Evolutionary conservation across 441 rosid genomes (phyloP).

Genomic region (Adansonia grandidieri): DNA sequence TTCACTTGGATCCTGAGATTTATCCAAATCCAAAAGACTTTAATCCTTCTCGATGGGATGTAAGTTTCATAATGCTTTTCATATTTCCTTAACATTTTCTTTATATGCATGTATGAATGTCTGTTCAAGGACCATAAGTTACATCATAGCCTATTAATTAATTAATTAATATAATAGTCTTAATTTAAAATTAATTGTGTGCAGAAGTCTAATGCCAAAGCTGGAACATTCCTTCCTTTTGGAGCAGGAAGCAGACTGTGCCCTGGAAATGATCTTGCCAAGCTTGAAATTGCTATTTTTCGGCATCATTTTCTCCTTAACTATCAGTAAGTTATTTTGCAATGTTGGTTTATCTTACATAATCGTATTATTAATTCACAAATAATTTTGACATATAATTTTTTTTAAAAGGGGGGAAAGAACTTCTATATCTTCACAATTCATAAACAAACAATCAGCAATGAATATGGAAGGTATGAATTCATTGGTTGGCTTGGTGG

Average conservation of each 20-base stretch:
- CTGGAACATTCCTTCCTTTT: constrained; percentile 80
- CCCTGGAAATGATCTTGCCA: constrained; percentile 91
- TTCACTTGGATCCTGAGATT: constrained; percentile 66
- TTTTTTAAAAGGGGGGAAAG: too few relatives aligned
- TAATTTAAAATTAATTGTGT: background rate
- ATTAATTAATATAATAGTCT: too few relatives aligned
- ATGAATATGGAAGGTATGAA: too few relatives aligned
- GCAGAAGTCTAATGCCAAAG: constrained; percentile 58
- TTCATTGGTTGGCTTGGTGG: too few relatives aligned
- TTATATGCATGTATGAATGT: background rate
- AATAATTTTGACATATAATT: background rate
- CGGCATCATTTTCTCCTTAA: constrained; percentile 81
- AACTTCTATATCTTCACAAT: too few relatives aligned
- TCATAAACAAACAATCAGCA: too few relatives aligned
- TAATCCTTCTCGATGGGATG: constrained; percentile 92
- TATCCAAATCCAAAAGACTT: constrained; percentile 70
- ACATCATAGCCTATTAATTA: background rate
- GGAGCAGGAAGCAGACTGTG: constrained; percentile 85
- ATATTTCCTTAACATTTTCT: background rate
- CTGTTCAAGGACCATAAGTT: background rate
- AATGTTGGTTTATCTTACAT: background rate
- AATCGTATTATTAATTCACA: too few relatives aligned
- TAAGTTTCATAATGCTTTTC: constrained; percentile 35
- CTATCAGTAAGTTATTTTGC: constrained; percentile 48
- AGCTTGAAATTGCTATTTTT: constrained; percentile 77